Conservation (phyloP, 768 basidiomycete species). For the Mycena metata region DNA sequence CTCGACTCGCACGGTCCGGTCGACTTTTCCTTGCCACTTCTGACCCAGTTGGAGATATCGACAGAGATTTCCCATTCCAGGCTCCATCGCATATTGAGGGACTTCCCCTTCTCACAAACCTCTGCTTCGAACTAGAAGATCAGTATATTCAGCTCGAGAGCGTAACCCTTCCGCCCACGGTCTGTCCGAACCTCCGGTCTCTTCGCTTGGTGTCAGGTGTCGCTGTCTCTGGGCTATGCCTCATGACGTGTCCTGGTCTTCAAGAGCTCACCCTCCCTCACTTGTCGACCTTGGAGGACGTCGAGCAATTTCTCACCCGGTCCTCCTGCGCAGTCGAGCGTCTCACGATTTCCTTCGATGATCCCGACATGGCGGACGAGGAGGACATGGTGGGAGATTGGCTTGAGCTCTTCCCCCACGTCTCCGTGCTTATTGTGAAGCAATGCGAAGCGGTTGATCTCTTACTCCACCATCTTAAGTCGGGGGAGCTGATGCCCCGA, state of each 20-base stretch:
- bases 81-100: neutral
- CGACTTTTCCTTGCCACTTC: neutral
- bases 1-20: neutral
- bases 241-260: conserved; percentile 3
- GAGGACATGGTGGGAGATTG: neutral
- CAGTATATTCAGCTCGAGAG: no score
- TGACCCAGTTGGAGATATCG: conserved; percentile 4
- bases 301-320: neutral
- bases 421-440: neutral
- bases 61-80: neutral
- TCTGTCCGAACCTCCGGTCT: conserved; percentile 4
- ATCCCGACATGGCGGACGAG: neutral
- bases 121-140: no score
- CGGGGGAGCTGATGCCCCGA: neutral
- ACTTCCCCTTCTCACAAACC: no score
- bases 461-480: neutral
- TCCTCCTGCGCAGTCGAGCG: conserved; percentile 10
- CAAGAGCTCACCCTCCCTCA: neutral
- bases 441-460: neutral
- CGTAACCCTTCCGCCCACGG: neutral
- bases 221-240: neutral
- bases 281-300: neutral
- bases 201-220: neutral
- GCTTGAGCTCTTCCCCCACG: neutral
- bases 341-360: neutral